Percentiles rank a stretch among this genome's conserved stretches.
These are phyloP conservation scores for Mycosphaerelloides madeirae DNA, from an alignment of 2,329 filamentous ascomycete species.

Conservation along the genomic window DNA sequence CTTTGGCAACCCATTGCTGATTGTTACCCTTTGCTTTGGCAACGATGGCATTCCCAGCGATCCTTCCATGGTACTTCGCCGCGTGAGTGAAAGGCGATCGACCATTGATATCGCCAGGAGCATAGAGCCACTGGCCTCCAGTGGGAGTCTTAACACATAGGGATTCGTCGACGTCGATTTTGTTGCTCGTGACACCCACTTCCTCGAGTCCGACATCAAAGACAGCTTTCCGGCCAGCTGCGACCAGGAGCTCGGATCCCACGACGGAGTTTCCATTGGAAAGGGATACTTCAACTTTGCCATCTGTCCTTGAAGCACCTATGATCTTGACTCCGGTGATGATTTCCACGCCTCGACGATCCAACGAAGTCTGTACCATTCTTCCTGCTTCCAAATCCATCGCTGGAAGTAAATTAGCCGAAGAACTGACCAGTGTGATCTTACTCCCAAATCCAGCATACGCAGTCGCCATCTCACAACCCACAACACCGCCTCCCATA, in stretches of 20 bases:
- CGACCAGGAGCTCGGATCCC: slow-evolving; percentile 4
- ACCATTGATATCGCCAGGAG: slow-evolving; percentile 5
- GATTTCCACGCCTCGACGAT: background rate
- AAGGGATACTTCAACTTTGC: background rate
- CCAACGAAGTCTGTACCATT: slow-evolving; percentile 1
- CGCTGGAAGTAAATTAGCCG: background rate
- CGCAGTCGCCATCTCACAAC: slow-evolving; percentile 3
- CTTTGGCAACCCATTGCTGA: too few relatives aligned
- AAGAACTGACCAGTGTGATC: slow-evolving; percentile 2
- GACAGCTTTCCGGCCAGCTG: background rate
- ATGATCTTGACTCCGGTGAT: background rate
- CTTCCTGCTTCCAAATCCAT: background rate
- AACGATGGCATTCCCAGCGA: too few relatives aligned
- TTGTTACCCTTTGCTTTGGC: too few relatives aligned
- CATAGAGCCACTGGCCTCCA: slow-evolving; percentile 5
- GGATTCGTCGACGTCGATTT: slow-evolving; percentile 2
- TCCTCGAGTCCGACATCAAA: slow-evolving; percentile 3
- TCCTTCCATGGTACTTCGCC: slow-evolving; percentile 7
- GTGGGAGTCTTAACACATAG: background rate
- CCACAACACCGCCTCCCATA: slow-evolving; percentile 2
- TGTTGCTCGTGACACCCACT: background rate
- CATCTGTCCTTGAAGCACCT: background rate
- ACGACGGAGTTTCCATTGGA: background rate
- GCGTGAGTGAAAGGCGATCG: slow-evolving; percentile 3
- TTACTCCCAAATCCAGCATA: slow-evolving; percentile 3